A percentile compares a stretch with the other conserved stretches of the same genome.
These are phyloP conservation scores for Thermothielavioides terrestris DNA, from an alignment of 495 filamentous ascomycete species.

Conservation along the genomic window DNA sequence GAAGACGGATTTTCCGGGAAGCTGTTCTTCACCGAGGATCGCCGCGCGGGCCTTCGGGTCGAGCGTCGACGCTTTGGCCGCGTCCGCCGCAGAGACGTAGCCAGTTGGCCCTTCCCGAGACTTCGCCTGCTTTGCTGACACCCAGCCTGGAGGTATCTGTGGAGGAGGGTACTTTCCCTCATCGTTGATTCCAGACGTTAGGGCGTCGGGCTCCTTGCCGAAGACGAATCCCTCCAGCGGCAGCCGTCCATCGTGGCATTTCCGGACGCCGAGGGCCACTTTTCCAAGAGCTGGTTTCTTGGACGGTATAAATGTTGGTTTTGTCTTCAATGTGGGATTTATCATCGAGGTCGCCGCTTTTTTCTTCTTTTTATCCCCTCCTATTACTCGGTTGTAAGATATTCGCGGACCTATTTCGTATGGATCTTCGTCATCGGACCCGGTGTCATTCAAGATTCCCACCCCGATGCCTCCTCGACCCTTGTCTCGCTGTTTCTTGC, in stretches of 20 bases:
- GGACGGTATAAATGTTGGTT: slow-evolving; percentile 64
- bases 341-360: slow-evolving; percentile 48
- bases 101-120: slow-evolving; percentile 24
- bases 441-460: slow-evolving; percentile 86
- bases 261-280: slow-evolving; percentile 51
- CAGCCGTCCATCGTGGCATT: slow-evolving; percentile 81
- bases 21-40: slow-evolving; percentile 68
- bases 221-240: slow-evolving; percentile 83
- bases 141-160: slow-evolving; percentile 68
- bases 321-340: slow-evolving; percentile 59
- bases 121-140: slow-evolving; percentile 49
- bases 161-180: slow-evolving; percentile 67
- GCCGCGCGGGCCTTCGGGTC: slow-evolving; percentile 73
- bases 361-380: slow-evolving; percentile 79
- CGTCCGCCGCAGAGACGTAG: slow-evolving; percentile 64
- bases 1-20: slow-evolving; percentile 92
- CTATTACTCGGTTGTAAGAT: slow-evolving; percentile 79
- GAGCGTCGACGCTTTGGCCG: slow-evolving; percentile 64
- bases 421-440: slow-evolving; percentile 94
- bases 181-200: slow-evolving; percentile 44
- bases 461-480: slow-evolving; percentile 69
- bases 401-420: slow-evolving; percentile 88
- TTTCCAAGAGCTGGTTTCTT: slow-evolving; percentile 57
- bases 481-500: slow-evolving; percentile 42
- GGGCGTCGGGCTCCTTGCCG: slow-evolving; percentile 44